These are phyloP conservation scores for Polymyxa betae DNA, from an alignment of 208 protist species.

Conservation along the genomic window DNA sequence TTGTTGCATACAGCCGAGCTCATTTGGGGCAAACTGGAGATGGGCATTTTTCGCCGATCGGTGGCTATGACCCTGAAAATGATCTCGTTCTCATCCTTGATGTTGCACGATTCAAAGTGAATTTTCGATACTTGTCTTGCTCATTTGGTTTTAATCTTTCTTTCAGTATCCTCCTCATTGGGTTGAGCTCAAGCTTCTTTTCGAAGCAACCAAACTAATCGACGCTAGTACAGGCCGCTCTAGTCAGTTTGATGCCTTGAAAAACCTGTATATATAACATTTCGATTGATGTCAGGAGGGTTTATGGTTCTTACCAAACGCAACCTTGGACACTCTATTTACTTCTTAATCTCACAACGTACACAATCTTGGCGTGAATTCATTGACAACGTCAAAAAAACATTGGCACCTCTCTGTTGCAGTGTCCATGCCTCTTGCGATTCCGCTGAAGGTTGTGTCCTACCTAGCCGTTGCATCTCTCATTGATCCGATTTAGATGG, in stretches of 20 bases:
- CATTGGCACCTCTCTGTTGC: background rate
- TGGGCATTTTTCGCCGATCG: conserved; percentile 74
- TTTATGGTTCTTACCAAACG: conserved; percentile 33
- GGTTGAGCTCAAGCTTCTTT: conserved; percentile 67
- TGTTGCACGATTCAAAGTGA: conserved; percentile 74
- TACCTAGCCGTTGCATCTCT: background rate
- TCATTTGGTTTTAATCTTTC: background rate
- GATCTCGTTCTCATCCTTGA: conserved; percentile 75
- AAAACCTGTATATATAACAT: background rate
- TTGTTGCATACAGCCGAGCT: conserved; percentile 68
- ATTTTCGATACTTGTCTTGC: background rate
- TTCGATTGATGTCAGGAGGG: background rate
- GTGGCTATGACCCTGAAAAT: conserved; percentile 68
- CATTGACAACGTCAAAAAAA: background rate
- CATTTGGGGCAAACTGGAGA: conserved; percentile 72
- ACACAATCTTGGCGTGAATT: background rate
- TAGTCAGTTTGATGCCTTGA: background rate
- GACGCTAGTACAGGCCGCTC: conserved; percentile 62
- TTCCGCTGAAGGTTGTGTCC: background rate
- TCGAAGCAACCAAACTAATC: conserved; percentile 63
- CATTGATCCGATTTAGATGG: background rate
- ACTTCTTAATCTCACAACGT: background rate
- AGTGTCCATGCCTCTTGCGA: background rate
- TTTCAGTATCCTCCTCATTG: conserved; percentile 74
- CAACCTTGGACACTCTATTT: background rate